Conservation (phyloP, 106 monocot species). For the Hemerocallis citrina region DNA sequence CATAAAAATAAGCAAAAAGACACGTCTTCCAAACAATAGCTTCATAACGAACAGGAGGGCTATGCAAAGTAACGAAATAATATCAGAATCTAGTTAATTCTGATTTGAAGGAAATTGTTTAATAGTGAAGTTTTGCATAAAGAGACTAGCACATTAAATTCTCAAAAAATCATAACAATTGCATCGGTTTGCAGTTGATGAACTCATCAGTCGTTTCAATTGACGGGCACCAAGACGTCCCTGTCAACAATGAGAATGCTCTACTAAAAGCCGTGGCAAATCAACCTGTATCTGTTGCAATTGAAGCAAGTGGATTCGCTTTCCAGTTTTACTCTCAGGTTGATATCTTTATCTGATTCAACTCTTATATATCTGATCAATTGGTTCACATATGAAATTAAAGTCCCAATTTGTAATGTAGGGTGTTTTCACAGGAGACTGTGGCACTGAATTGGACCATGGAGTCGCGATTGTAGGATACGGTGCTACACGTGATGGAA, state of each 20-base stretch:
- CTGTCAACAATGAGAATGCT: constrained; percentile 29
- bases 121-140: background rate
- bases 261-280: constrained; percentile 43
- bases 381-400: background rate
- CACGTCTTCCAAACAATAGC: background rate
- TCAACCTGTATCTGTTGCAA: constrained; percentile 48
- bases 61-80: background rate
- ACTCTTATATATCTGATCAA: background rate
- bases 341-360: background rate
- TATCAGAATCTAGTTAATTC: background rate
- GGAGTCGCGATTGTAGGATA: constrained; percentile 44
- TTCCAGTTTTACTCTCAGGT: constrained; percentile 60
- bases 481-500: constrained; percentile 17
- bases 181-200: constrained; percentile 3
- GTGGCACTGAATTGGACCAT: constrained; percentile 53
- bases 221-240: constrained; percentile 38
- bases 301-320: constrained; percentile 28
- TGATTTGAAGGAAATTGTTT: background rate
- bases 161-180: no score
- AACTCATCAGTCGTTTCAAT: constrained; percentile 9
- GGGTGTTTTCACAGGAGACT: constrained; percentile 38
- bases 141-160: background rate
- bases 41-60: background rate
- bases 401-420: background rate
- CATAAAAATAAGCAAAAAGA: no score